Percentiles rank a stretch among this genome's conserved stretches.
Evolutionary conservation across 495 filamentous ascomycete genomes (phyloP).

Genomic region (Cercophora newfieldiana): DNA sequence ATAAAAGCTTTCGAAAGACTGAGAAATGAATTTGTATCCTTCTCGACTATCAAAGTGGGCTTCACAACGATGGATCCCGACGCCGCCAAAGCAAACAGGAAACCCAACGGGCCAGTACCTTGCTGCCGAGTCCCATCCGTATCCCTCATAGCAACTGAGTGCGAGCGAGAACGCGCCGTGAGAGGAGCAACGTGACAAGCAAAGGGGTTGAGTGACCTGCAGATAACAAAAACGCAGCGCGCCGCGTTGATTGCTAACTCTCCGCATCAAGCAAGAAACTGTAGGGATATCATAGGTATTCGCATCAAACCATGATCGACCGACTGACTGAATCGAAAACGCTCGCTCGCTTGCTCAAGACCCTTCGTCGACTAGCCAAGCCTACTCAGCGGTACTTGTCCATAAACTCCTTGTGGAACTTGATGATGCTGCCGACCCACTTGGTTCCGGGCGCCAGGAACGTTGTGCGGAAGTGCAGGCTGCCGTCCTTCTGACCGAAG

Average conservation of each 20-base stretch:
- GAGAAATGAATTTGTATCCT: not conserved
- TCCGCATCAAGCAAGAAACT: not conserved
- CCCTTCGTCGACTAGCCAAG: not conserved
- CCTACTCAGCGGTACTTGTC: conserved; percentile 61
- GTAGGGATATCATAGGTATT: conserved; percentile 4
- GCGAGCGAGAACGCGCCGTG: not conserved
- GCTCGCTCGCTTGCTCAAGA: not conserved
- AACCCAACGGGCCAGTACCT: too few relatives aligned
- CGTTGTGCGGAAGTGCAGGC: conserved; percentile 92
- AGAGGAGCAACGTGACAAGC: not conserved
- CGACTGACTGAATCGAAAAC: not conserved
- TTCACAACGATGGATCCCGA: too few relatives aligned
- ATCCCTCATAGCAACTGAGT: too few relatives aligned
- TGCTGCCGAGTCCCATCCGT: too few relatives aligned
- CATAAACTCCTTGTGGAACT: conserved; percentile 93
- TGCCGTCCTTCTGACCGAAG: conserved; percentile 91
- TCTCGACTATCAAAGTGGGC: not conserved
- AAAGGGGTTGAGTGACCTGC: not conserved
- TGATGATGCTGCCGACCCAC: conserved; percentile 83
- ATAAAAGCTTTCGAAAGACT: not conserved
- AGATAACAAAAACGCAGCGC: not conserved
- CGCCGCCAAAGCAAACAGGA: too few relatives aligned
- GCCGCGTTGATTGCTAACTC: not conserved
- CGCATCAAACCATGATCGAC: not conserved
- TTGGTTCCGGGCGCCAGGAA: conserved; percentile 95